Evolutionary conservation across 805 yeast species (phyloP).

Genomic region (Kuraishia cidri): DNA sequence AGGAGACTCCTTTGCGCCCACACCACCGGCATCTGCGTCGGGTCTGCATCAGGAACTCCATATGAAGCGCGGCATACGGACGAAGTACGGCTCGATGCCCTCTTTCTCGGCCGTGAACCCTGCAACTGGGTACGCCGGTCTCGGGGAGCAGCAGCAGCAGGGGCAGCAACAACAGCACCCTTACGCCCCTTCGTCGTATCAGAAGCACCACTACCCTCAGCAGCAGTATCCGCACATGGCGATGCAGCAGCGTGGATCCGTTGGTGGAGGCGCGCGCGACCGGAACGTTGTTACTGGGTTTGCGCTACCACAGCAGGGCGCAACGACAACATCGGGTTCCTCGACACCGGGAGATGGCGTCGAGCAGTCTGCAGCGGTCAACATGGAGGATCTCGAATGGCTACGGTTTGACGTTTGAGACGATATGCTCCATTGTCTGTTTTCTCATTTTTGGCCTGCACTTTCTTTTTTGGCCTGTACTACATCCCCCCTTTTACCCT

Average conservation of each 20-base stretch:
- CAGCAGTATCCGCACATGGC: neutral
- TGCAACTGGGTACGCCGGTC: neutral
- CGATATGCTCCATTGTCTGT: no score
- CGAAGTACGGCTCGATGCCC: no score
- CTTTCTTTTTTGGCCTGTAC: no score
- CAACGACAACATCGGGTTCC: neutral
- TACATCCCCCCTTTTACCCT: no score
- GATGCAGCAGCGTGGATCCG: neutral
- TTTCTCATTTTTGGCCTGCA: no score
- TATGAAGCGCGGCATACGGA: constrained; percentile 9
- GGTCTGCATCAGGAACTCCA: constrained; percentile 7
- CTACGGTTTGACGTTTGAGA: constrained; percentile 21
- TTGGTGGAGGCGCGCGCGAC: no score
- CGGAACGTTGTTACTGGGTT: no score
- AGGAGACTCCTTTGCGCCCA: neutral
- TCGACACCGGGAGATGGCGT: neutral
- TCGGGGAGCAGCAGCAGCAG: no score
- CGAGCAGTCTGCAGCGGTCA: constrained; percentile 2
- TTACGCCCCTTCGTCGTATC: no score
- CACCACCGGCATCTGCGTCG: constrained; percentile 1
- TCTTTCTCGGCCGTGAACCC: neutral
- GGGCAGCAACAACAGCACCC: no score
- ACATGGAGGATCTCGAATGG: constrained; percentile 22
- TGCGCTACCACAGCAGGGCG: neutral
- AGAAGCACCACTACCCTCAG: no score